Evolutionary conservation across 495 filamentous ascomycete genomes (phyloP).

Genomic region (Pyrenula massariospora): DNA sequence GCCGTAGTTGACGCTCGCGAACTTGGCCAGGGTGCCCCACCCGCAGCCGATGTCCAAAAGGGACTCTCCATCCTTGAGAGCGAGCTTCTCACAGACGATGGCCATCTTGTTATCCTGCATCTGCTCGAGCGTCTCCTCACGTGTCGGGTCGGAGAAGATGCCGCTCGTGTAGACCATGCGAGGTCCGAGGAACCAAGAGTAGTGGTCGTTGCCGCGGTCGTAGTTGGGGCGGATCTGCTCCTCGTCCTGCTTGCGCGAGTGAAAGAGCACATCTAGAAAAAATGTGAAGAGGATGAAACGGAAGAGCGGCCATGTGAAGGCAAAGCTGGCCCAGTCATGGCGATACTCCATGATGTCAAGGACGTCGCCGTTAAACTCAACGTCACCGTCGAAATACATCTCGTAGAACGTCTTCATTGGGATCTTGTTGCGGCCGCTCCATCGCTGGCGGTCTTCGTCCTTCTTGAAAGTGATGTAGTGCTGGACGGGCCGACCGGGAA

Average conservation of each 20-base stretch:
- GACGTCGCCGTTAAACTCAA: slow-evolving; percentile 75
- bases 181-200: slow-evolving; percentile 79
- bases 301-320: slow-evolving; percentile 61
- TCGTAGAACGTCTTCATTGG: slow-evolving; percentile 81
- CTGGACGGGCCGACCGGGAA: slow-evolving; percentile 69
- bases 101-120: slow-evolving; percentile 85
- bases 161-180: slow-evolving; percentile 89
- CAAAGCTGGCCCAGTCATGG: slow-evolving; percentile 80
- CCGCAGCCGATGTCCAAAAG: slow-evolving; percentile 80
- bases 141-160: slow-evolving; percentile 62
- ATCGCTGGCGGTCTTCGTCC: slow-evolving; percentile 56
- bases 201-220: slow-evolving; percentile 83
- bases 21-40: slow-evolving; percentile 77
- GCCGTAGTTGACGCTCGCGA: slow-evolving; percentile 67
- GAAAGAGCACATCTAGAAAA: slow-evolving; percentile 69
- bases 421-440: slow-evolving; percentile 67
- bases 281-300: slow-evolving; percentile 59
- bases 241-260: slow-evolving; percentile 71
- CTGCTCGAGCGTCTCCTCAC: slow-evolving; percentile 70
- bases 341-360: slow-evolving; percentile 73
- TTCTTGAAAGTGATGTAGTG: slow-evolving; percentile 79
- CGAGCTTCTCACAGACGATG: slow-evolving; percentile 78
- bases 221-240: slow-evolving; percentile 83
- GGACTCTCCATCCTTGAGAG: slow-evolving; percentile 54
- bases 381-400: slow-evolving; percentile 78